These are phyloP conservation scores for Fusarium nelsonii DNA, from an alignment of 2,329 filamentous ascomycete species.

Conservation along the genomic window DNA sequence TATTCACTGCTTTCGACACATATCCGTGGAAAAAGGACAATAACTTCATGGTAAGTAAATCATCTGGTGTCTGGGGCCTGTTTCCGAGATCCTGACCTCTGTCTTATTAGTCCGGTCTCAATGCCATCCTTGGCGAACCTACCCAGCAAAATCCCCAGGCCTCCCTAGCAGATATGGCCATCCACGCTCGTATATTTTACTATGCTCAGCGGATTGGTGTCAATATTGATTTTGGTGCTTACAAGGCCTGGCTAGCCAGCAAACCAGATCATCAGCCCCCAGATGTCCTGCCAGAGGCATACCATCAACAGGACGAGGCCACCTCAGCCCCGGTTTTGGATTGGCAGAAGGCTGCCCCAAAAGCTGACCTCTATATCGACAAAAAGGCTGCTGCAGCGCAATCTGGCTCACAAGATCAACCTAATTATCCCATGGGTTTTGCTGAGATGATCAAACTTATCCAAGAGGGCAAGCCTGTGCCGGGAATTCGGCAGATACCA, in stretches of 20 bases:
- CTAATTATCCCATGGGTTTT: slow-evolving; percentile 85
- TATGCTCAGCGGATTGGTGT: slow-evolving; percentile 65
- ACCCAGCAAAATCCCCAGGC: slow-evolving; percentile 56
- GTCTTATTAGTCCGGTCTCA: slow-evolving; percentile 65
- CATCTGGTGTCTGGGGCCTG: background rate
- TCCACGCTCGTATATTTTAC: slow-evolving; percentile 77
- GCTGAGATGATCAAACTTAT: slow-evolving; percentile 88
- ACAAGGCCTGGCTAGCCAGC: slow-evolving; percentile 71
- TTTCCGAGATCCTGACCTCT: background rate
- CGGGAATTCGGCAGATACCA: slow-evolving; percentile 89
- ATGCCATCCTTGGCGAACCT: slow-evolving; percentile 72
- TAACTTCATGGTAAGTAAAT: slow-evolving; percentile 70
- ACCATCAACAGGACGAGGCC: slow-evolving; percentile 35
- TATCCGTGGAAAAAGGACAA: slow-evolving; percentile 77
- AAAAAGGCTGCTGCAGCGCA: slow-evolving; percentile 48
- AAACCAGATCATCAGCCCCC: slow-evolving; percentile 52
- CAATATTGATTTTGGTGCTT: slow-evolving; percentile 73
- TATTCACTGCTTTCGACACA: slow-evolving; percentile 72
- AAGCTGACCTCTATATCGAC: slow-evolving; percentile 61
- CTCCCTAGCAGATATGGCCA: slow-evolving; percentile 69
- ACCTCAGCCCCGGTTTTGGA: slow-evolving; percentile 47
- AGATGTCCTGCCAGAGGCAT: slow-evolving; percentile 54
- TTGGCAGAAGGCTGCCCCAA: slow-evolving; percentile 66
- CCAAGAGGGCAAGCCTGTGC: slow-evolving; percentile 83
- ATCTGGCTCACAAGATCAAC: slow-evolving; percentile 57